Conservation (phyloP, 2,329 filamentous ascomycete genomes). For the Zymoseptoria tritici region DNA sequence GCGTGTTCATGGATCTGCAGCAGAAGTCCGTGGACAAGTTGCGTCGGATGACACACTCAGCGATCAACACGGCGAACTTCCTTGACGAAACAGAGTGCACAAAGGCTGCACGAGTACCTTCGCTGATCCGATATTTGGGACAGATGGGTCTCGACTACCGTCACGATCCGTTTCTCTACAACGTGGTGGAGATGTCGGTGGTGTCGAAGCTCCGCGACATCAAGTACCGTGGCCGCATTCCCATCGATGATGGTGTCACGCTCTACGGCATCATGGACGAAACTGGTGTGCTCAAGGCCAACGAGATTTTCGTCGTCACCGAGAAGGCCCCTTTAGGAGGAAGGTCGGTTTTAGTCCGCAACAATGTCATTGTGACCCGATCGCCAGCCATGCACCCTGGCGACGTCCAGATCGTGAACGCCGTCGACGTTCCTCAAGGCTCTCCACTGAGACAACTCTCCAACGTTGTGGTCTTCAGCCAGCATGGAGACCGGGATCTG, state of each 20-base stretch:
- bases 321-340: constrained; percentile 31
- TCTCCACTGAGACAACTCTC: constrained; percentile 56
- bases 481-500: constrained; percentile 62
- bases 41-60: constrained; percentile 50
- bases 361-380: constrained; percentile 60
- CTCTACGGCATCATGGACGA: constrained; percentile 82
- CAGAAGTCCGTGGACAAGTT: constrained; percentile 53
- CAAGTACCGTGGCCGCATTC: constrained; percentile 73
- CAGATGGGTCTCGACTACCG: constrained; percentile 57
- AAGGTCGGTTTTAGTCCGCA: constrained; percentile 28
- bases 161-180: constrained; percentile 61
- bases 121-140: constrained; percentile 54
- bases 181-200: constrained; percentile 61
- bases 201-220: constrained; percentile 64
- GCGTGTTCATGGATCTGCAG: constrained; percentile 60
- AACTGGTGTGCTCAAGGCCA: constrained; percentile 58
- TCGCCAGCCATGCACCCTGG: constrained; percentile 76
- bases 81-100: constrained; percentile 57
- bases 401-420: constrained; percentile 62
- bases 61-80: constrained; percentile 58
- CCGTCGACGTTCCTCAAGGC: constrained; percentile 49
- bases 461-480: constrained; percentile 75
- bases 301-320: constrained; percentile 60
- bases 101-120: constrained; percentile 51
- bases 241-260: constrained; percentile 61